These are phyloP conservation scores for Pleomassaria siparia DNA, from an alignment of 2,329 filamentous ascomycete species.

Conservation along the genomic window DNA sequence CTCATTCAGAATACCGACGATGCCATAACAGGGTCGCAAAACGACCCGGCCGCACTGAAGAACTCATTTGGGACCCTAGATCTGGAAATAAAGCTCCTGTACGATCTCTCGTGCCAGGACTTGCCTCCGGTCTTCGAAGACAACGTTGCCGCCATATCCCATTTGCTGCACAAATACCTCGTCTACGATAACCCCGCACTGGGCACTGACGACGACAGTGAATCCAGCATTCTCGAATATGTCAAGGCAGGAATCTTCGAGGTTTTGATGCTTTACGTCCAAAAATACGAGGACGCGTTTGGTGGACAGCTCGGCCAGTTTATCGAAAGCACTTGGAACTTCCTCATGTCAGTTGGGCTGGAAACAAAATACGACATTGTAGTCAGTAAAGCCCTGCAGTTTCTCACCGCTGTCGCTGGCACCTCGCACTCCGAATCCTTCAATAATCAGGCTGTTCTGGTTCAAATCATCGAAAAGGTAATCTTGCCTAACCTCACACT, in stretches of 20 bases:
- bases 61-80: slow-evolving; percentile 84
- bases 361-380: slow-evolving; percentile 93
- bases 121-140: slow-evolving; percentile 93
- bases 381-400: slow-evolving; percentile 92
- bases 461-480: slow-evolving; percentile 92
- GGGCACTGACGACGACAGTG: slow-evolving; percentile 83
- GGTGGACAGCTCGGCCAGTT: slow-evolving; percentile 77
- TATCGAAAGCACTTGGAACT: slow-evolving; percentile 85
- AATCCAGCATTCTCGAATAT: slow-evolving; percentile 80
- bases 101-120: slow-evolving; percentile 97
- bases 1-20: slow-evolving; percentile 74
- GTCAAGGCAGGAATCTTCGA: slow-evolving; percentile 95
- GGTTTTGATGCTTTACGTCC: slow-evolving; percentile 81
- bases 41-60: slow-evolving; percentile 73
- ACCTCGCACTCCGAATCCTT: slow-evolving; percentile 79
- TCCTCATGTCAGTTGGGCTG: slow-evolving; percentile 81
- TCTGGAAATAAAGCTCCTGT: slow-evolving; percentile 86
- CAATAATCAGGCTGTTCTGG: slow-evolving; percentile 76
- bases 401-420: slow-evolving; percentile 84
- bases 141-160: slow-evolving; percentile 74
- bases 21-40: slow-evolving; percentile 70
- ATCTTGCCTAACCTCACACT: slow-evolving; percentile 90
- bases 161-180: slow-evolving; percentile 88
- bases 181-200: slow-evolving; percentile 83
- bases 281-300: slow-evolving; percentile 96